These are phyloP conservation scores for Thymus mandschuricus DNA, from an alignment of 257 asterid species.

Conservation along the genomic window DNA sequence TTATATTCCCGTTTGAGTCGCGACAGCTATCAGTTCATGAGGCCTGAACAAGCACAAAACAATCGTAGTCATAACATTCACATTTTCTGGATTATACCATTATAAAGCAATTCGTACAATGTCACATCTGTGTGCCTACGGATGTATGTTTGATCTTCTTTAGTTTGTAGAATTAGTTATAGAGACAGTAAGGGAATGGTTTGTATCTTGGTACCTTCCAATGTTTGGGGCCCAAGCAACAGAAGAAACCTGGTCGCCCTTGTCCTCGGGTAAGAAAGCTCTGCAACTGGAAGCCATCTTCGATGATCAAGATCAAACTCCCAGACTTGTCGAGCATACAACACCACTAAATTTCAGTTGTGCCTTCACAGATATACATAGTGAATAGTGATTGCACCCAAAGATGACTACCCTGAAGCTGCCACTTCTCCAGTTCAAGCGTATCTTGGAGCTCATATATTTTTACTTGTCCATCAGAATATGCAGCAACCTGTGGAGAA, in stretches of 20 bases:
- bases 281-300: slow-evolving; percentile 99
- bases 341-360: slow-evolving; percentile 29
- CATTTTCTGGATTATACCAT: not conserved
- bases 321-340: slow-evolving; percentile 71
- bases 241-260: slow-evolving; percentile 62
- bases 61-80: not conserved
- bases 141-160: not conserved
- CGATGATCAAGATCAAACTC: slow-evolving; percentile 96
- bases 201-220: slow-evolving; percentile 59
- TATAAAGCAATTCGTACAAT: not conserved
- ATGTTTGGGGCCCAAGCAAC: slow-evolving; percentile 96
- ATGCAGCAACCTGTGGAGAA: slow-evolving; percentile 74
- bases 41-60: slow-evolving; percentile 56
- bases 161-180: not conserved
- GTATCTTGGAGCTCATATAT: slow-evolving; percentile 78
- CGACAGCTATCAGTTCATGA: slow-evolving; percentile 88
- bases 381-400: not conserved
- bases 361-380: not conserved
- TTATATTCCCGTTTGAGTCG: slow-evolving; percentile 75
- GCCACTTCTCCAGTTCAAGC: slow-evolving; percentile 90
- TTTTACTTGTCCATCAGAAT: slow-evolving; percentile 80
- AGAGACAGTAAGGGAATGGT: not conserved
- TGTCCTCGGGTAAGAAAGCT: slow-evolving; percentile 80
- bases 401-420: slow-evolving; percentile 68
- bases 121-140: not conserved